phyloP scores from a whole-genome alignment of 768 basidiomycete species.

The Auriscalpium vulgare region DNA sequence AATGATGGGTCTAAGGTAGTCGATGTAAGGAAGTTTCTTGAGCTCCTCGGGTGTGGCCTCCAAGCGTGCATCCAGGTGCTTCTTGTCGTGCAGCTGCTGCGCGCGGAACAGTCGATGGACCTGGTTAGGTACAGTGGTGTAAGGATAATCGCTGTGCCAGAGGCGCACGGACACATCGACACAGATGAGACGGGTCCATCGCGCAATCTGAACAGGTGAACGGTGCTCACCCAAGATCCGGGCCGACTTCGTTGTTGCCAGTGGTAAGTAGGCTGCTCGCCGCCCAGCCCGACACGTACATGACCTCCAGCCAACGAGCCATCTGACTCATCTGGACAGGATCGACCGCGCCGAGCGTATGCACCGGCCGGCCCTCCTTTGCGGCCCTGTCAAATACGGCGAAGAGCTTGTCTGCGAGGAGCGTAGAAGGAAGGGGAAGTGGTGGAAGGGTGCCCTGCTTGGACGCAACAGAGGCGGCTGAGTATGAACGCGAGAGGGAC shows the following conservation, averaged over 20 bases:
- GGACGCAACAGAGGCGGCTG: slow-evolving; percentile 69
- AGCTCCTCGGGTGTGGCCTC: slow-evolving; percentile 54
- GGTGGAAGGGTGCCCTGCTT: slow-evolving; percentile 87
- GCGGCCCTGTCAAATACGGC: slow-evolving; percentile 54
- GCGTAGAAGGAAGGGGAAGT: slow-evolving; percentile 62
- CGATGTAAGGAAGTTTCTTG: slow-evolving; percentile 67
- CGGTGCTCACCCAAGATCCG: slow-evolving; percentile 68
- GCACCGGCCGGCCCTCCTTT: slow-evolving; percentile 59
- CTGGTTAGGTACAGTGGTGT: slow-evolving; percentile 94
- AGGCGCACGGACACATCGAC: background rate
- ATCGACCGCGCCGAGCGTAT: slow-evolving; percentile 91
- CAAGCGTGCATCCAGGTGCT: slow-evolving; percentile 85
- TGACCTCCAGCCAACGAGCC: slow-evolving; percentile 77
- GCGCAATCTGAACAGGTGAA: background rate
- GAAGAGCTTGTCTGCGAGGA: slow-evolving; percentile 86
- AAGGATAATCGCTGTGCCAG: slow-evolving; percentile 74
- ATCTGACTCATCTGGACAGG: slow-evolving; percentile 94
- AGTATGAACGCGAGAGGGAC: slow-evolving; percentile 70
- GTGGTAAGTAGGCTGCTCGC: slow-evolving; percentile 81
- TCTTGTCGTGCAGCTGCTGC: slow-evolving; percentile 88
- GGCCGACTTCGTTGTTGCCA: slow-evolving; percentile 86
- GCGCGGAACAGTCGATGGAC: slow-evolving; percentile 88
- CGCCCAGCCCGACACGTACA: slow-evolving; percentile 94
- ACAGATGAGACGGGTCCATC: background rate
- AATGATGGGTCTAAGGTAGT: slow-evolving; percentile 88